Conservation (phyloP, 352 stramenopile genomes). For the Phytophthora sp. region DNA sequence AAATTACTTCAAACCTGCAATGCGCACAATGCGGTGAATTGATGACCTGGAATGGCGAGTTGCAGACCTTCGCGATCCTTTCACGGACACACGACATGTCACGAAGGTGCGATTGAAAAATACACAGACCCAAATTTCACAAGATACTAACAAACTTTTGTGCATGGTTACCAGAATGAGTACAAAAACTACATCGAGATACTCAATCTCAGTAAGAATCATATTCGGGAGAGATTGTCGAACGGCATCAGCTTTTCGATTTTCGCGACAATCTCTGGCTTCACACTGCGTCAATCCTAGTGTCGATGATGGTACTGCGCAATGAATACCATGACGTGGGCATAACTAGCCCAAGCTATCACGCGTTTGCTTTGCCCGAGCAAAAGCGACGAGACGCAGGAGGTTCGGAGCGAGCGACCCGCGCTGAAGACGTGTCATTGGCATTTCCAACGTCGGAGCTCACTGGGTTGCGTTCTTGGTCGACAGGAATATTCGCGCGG, state of each 20-base stretch:
- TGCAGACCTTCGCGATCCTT: background rate
- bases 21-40: background rate
- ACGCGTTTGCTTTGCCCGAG: background rate
- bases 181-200: background rate
- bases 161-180: background rate
- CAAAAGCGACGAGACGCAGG: background rate
- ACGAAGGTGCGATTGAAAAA: background rate
- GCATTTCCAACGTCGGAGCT: background rate
- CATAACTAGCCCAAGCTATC: background rate
- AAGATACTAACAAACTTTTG: background rate
- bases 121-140: background rate
- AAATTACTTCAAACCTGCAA: background rate
- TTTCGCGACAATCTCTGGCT: conserved; percentile 10
- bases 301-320: background rate
- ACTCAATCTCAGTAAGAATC: background rate
- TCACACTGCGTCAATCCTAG: background rate
- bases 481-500: background rate
- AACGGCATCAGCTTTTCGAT: background rate
- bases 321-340: background rate
- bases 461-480: background rate
- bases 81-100: background rate
- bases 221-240: background rate
- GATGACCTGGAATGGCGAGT: background rate
- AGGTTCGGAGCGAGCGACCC: background rate
- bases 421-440: background rate